These are phyloP conservation scores for Lipomyces oligophaga DNA, from an alignment of 805 yeast species.

Conservation along the genomic window DNA sequence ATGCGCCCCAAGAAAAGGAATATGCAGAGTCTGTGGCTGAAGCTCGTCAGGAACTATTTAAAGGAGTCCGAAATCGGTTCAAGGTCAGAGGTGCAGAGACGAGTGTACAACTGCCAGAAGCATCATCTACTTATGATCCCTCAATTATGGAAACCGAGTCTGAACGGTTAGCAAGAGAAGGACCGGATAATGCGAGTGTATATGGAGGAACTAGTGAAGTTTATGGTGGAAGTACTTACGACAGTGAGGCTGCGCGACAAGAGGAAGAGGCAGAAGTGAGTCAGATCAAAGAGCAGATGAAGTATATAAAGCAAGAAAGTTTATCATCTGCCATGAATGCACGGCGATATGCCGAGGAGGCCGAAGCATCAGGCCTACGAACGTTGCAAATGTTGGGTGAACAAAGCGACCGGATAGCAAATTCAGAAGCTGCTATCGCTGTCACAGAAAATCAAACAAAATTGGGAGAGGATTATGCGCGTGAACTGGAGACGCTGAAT, in stretches of 20 bases:
- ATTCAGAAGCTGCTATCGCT: conserved; percentile 71
- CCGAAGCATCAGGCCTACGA: conserved; percentile 70
- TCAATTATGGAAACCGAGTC: conserved; percentile 29
- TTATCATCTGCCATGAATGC: conserved; percentile 83
- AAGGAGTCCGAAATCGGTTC: conserved; percentile 12
- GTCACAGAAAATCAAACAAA: conserved; percentile 76
- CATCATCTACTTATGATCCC: conserved; percentile 18
- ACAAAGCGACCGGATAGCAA: conserved; percentile 82
- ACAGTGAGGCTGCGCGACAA: too few species aligned
- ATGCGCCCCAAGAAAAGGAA: neutral
- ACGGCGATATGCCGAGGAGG: conserved; percentile 63
- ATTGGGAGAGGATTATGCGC: conserved; percentile 77
- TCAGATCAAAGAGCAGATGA: conserved; percentile 73
- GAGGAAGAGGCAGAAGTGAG: conserved; percentile 84
- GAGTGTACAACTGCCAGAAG: conserved; percentile 1
- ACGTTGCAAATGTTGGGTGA: conserved; percentile 89
- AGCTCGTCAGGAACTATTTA: conserved; percentile 15
- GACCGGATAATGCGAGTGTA: neutral
- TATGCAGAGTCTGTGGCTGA: conserved; percentile 14
- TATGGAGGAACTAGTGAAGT: neutral
- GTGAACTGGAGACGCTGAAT: conserved; percentile 72
- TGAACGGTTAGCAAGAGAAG: conserved; percentile 16
- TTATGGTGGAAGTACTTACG: neutral
- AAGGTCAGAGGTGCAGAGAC: neutral
- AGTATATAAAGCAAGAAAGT: conserved; percentile 82